Percentiles rank a stretch among this genome's conserved stretches.
These are phyloP conservation scores for Oryza officinalis DNA, from an alignment of 176 grass and related monocot genomes.

Conservation along the genomic window DNA sequence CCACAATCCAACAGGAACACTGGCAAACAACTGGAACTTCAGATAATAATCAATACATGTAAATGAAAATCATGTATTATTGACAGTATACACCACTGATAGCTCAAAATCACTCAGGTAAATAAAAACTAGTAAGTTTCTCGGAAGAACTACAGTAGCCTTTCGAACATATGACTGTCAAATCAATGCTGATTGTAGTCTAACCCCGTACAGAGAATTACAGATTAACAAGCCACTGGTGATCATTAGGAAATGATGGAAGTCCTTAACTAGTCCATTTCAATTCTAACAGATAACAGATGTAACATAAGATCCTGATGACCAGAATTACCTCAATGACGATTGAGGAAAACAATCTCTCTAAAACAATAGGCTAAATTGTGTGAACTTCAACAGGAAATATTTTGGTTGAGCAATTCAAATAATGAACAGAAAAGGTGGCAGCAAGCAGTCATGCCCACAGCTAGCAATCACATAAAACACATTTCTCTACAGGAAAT, in stretches of 20 bases:
- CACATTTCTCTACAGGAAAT: slow-evolving; percentile 12
- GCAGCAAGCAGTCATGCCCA: background rate
- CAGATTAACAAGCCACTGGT: slow-evolving; percentile 7
- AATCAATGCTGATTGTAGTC: background rate
- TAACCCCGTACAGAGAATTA: background rate
- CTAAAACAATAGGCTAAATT: background rate
- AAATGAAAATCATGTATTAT: background rate
- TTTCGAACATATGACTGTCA: slow-evolving; percentile 9
- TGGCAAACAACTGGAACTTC: background rate
- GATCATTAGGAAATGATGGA: background rate
- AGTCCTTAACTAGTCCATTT: background rate
- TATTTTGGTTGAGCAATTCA: background rate
- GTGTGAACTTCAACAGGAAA: background rate
- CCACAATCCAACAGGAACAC: background rate
- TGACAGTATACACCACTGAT: background rate
- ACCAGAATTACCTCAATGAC: background rate
- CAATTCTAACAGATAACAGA: background rate
- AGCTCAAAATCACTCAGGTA: background rate
- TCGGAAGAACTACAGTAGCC: background rate
- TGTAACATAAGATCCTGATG: background rate
- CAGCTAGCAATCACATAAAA: background rate
- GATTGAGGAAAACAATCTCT: background rate
- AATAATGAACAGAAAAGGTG: background rate
- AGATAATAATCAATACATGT: background rate
- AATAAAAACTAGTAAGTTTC: background rate